Evolutionary conservation across 306 rosid species (phyloP).

Genomic region (Fragaria nilgerrensis): DNA sequence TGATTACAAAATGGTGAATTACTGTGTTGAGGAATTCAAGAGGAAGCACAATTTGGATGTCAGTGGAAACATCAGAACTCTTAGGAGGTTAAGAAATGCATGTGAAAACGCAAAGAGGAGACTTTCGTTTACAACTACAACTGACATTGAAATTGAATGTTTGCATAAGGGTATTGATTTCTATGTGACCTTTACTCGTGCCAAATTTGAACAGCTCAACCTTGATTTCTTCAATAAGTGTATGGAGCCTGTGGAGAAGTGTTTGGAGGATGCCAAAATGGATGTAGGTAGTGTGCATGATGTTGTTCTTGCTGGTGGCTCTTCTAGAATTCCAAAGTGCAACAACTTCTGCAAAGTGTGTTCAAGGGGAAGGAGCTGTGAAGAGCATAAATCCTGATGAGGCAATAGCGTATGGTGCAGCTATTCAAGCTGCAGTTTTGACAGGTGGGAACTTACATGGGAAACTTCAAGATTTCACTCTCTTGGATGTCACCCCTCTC

Average conservation of each 20-base stretch:
- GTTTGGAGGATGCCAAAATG: background rate
- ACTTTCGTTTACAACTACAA: background rate
- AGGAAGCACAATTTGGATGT: background rate
- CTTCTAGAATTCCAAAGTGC: background rate
- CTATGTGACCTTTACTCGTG: background rate
- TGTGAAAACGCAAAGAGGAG: background rate
- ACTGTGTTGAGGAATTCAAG: background rate
- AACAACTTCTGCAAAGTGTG: background rate
- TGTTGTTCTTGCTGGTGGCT: background rate
- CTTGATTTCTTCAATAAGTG: background rate
- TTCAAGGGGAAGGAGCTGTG: background rate
- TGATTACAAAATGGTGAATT: background rate
- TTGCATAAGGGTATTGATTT: background rate
- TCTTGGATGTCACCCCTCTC: constrained; percentile 8
- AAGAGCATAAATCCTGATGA: background rate
- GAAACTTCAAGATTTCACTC: constrained; percentile 5
- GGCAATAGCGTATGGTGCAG: background rate
- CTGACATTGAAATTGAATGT: background rate
- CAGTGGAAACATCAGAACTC: background rate
- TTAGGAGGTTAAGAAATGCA: background rate
- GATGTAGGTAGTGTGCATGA: background rate
- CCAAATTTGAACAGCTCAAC: background rate
- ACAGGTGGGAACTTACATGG: background rate
- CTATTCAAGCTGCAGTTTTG: background rate
- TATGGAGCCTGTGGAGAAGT: background rate